Conservation (phyloP, 2,329 filamentous ascomycete genomes). For the Aspergillus persii region DNA sequence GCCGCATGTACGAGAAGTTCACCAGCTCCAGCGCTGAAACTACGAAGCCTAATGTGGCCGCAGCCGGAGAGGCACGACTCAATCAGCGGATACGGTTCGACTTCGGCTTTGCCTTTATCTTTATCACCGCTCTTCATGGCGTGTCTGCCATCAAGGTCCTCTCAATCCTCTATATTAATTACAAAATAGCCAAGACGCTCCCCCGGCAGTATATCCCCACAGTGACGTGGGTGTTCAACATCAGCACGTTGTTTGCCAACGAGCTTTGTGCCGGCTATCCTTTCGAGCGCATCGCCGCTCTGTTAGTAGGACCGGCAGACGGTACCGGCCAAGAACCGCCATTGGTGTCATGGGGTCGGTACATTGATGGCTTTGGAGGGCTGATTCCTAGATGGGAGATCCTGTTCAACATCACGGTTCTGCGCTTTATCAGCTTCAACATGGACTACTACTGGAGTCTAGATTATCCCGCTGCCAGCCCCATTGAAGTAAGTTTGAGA, state of each 20-base stretch:
- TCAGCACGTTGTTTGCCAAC: conserved; percentile 82
- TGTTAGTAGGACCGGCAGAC: conserved; percentile 40
- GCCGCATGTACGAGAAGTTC: conserved; percentile 65
- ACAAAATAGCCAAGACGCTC: conserved; percentile 69
- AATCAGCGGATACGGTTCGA: conserved; percentile 78
- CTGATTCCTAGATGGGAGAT: conserved; percentile 92
- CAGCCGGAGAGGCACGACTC: conserved; percentile 56
- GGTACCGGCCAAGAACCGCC: conserved; percentile 40
- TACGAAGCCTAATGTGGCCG: conserved; percentile 19
- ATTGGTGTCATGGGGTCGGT: conserved; percentile 62
- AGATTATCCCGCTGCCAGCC: conserved; percentile 61
- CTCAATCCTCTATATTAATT: conserved; percentile 77
- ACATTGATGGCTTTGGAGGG: conserved; percentile 76
- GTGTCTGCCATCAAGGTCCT: conserved; percentile 82
- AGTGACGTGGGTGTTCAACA: conserved; percentile 87
- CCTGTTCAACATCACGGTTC: conserved; percentile 93
- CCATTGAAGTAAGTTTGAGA: conserved; percentile 71
- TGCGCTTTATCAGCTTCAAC: conserved; percentile 94
- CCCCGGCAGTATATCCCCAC: conserved; percentile 69
- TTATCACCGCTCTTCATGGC: conserved; percentile 77
- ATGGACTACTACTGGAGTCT: conserved; percentile 94
- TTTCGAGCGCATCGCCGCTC: conserved; percentile 61
- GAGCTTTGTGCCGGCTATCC: conserved; percentile 78
- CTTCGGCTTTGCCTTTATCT: conserved; percentile 74
- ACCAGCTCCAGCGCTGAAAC: conserved; percentile 39